These are phyloP conservation scores for Colletotrichum acutatum DNA, from an alignment of 2,329 filamentous ascomycete genomes.

Conservation along the genomic window DNA sequence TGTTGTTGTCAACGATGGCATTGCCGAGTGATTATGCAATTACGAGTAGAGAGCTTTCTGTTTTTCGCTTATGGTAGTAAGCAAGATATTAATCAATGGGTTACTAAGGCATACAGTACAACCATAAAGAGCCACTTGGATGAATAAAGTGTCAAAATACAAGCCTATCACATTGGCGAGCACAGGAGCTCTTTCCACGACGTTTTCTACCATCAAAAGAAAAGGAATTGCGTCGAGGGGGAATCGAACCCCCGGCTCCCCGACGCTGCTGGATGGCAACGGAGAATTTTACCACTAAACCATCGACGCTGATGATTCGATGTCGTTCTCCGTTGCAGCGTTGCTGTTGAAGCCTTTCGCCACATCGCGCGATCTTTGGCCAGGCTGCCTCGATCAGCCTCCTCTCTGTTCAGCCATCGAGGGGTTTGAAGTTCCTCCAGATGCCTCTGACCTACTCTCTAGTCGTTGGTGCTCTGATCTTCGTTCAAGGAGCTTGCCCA, in stretches of 20 bases:
- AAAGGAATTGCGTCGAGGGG: not conserved
- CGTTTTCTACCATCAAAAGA: not conserved
- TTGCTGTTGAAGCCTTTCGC: fast-evolving
- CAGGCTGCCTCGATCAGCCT: too few species aligned
- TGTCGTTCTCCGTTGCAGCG: fast-evolving
- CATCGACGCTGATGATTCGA: not conserved
- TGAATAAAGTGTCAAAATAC: too few species aligned
- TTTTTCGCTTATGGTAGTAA: not conserved
- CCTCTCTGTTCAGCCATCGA: not conserved
- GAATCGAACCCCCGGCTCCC: not conserved
- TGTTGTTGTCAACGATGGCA: not conserved
- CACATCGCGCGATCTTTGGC: too few species aligned
- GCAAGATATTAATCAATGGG: not conserved
- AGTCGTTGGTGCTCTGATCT: not conserved
- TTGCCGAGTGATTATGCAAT: not conserved
- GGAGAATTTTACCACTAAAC: conserved; percentile 5
- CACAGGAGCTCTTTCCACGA: too few species aligned
- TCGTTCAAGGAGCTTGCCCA: not conserved
- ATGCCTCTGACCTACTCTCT: not conserved
- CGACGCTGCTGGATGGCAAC: not conserved
- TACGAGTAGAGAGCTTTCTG: not conserved
- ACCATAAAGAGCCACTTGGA: too few species aligned
- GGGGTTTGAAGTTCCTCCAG: not conserved
- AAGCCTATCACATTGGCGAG: too few species aligned
- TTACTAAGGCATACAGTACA: too few species aligned